Conservation (phyloP, 257 asterid species). For the Lantana camara region DNA sequence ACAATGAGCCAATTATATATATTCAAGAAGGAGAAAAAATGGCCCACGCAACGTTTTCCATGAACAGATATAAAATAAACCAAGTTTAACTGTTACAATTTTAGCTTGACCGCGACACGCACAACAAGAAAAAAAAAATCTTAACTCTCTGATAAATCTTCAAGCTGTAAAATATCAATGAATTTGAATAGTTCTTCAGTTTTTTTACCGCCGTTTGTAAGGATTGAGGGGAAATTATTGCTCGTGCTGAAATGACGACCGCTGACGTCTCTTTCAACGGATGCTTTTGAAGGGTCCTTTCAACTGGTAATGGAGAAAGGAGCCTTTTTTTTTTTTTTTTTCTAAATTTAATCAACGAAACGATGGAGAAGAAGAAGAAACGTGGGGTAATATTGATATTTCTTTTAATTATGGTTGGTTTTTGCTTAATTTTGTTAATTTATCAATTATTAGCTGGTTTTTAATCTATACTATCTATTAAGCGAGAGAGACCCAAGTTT, state of each 20-base stretch:
- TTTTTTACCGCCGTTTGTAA: background rate
- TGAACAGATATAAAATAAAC: slow-evolving; percentile 16
- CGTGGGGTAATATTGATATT: too few species aligned
- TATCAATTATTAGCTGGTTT: too few species aligned
- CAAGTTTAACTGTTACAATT: background rate
- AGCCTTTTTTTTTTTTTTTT: background rate
- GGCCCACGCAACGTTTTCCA: slow-evolving; percentile 44
- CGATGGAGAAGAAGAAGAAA: too few species aligned
- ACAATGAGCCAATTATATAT: background rate
- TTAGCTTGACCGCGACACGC: slow-evolving; percentile 6
- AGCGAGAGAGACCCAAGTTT: too few species aligned
- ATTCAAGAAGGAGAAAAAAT: slow-evolving; percentile 25
- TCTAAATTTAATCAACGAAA: too few species aligned
- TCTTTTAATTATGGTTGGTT: too few species aligned
- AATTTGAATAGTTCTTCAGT: background rate
- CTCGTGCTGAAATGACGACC: slow-evolving; percentile 28
- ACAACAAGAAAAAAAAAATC: slow-evolving; percentile 2
- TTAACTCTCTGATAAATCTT: slow-evolving; percentile 18
- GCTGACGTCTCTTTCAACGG: slow-evolving; percentile 37
- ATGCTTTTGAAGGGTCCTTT: slow-evolving; percentile 30
- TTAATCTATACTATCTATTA: too few species aligned
- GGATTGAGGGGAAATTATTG: slow-evolving; percentile 4
- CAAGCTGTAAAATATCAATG: slow-evolving; percentile 18
- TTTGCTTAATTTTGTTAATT: too few species aligned
- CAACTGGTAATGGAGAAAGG: slow-evolving; percentile 14